Percentiles rank a stretch among this genome's conserved stretches.
Evolutionary conservation across 768 basidiomycete genomes (phyloP).

Genomic region (Mycena polygramma): DNA sequence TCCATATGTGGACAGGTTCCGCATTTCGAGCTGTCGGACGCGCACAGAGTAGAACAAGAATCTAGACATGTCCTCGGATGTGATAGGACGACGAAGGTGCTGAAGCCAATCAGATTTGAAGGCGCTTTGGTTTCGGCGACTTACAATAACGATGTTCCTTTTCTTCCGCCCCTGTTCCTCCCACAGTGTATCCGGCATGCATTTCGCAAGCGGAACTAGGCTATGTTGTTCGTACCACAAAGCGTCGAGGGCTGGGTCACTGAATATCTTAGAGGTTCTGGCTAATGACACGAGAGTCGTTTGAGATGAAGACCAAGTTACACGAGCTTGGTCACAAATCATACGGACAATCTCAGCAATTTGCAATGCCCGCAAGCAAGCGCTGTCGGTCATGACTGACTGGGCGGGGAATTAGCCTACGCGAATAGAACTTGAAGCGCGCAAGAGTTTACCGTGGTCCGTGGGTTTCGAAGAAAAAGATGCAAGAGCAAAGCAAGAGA

Average conservation of each 20-base stretch:
- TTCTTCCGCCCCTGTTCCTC: slow-evolving; percentile 8
- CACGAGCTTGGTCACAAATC: slow-evolving; percentile 18
- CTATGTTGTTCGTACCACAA: slow-evolving; percentile 16
- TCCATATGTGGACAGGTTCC: not conserved
- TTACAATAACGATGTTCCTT: slow-evolving; percentile 2
- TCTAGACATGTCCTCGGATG: slow-evolving; percentile 18
- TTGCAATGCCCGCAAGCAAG: slow-evolving; percentile 24
- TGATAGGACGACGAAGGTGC: slow-evolving; percentile 25
- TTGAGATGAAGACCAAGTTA: not conserved
- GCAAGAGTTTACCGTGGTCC: too few relatives aligned
- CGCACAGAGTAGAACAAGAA: slow-evolving; percentile 31
- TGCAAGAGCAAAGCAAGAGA: too few relatives aligned
- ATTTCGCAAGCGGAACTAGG: slow-evolving; percentile 24
- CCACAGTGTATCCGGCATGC: slow-evolving; percentile 33
- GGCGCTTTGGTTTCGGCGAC: not conserved
- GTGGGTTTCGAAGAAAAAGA: too few relatives aligned
- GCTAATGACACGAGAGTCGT: slow-evolving; percentile 9
- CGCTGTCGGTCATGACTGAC: not conserved
- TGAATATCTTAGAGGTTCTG: slow-evolving; percentile 18
- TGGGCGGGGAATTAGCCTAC: too few relatives aligned
- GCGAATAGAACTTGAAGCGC: too few relatives aligned
- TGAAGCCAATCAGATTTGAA: not conserved
- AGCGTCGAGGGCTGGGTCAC: slow-evolving; percentile 21
- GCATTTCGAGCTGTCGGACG: not conserved
- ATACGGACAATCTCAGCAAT: slow-evolving; percentile 28